phyloP scores from a whole-genome alignment of 805 yeast species.

The Sugiyamaella qingdaonensis region DNA sequence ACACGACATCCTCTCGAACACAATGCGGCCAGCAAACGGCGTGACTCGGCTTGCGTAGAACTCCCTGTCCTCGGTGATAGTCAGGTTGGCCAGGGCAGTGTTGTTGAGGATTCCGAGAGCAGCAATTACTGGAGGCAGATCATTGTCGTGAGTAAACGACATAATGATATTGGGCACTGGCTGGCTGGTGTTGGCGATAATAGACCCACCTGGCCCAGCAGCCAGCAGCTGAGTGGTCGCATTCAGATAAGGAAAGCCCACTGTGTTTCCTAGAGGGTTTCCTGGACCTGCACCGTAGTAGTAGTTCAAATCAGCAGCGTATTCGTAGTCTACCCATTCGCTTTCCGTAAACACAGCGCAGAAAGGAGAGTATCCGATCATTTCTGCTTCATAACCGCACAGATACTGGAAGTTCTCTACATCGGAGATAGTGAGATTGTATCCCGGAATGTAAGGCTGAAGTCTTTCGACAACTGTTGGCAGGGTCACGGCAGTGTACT shows the following conservation, averaged over 20 bases:
- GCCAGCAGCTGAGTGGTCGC: slow-evolving; percentile 46
- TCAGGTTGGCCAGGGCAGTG: not conserved
- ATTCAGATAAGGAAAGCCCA: slow-evolving; percentile 46
- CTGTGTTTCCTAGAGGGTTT: slow-evolving; percentile 23
- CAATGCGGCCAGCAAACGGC: slow-evolving; percentile 30
- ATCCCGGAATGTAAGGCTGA: slow-evolving; percentile 28
- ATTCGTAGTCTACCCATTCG: slow-evolving; percentile 29
- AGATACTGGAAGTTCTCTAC: slow-evolving; percentile 39
- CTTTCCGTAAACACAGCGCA: slow-evolving; percentile 31
- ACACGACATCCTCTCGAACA: slow-evolving; percentile 29
- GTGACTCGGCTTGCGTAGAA: slow-evolving; percentile 14
- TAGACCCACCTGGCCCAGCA: slow-evolving; percentile 32
- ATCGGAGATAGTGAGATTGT: slow-evolving; percentile 39
- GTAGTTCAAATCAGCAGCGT: slow-evolving; percentile 20
- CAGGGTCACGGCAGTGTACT: slow-evolving; percentile 12
- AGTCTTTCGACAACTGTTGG: slow-evolving; percentile 22
- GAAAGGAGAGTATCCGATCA: slow-evolving; percentile 43
- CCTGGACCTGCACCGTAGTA: slow-evolving; percentile 33
- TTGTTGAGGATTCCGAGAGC: slow-evolving; percentile 37
- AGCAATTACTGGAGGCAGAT: slow-evolving; percentile 44
- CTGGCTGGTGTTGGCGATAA: not conserved
- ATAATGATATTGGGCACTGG: slow-evolving; percentile 1
- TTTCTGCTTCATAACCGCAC: slow-evolving; percentile 51
- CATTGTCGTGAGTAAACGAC: slow-evolving; percentile 53
- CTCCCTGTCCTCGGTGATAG: not conserved